Evolutionary conservation across 495 filamentous ascomycete species (phyloP).

Genomic region (Annulohypoxylon nitens): DNA sequence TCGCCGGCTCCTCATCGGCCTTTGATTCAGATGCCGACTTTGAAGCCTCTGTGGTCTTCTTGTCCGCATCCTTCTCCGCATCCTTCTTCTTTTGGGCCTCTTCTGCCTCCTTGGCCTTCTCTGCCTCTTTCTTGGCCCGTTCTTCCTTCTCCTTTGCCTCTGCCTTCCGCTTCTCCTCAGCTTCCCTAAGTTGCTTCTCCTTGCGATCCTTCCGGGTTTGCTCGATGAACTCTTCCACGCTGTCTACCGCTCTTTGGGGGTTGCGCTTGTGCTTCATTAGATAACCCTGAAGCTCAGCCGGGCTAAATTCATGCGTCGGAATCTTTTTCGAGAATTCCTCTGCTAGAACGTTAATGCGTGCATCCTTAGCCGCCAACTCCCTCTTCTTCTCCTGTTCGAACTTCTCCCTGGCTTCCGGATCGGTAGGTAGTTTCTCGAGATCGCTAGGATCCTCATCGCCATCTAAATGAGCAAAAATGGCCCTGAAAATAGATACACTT

Average conservation of each 20-base stretch:
- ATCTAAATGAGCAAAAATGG: conserved; percentile 62
- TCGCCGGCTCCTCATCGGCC: conserved; percentile 6
- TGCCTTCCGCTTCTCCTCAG: conserved; percentile 58
- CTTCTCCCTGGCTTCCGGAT: conserved; percentile 55
- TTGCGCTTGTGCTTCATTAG: conserved; percentile 75
- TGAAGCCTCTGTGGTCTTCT: neutral
- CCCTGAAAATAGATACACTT: conserved; percentile 62
- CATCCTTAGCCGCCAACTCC: conserved; percentile 55
- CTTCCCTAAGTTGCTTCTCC: conserved; percentile 65
- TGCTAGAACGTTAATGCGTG: conserved; percentile 55
- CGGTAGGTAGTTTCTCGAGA: conserved; percentile 17
- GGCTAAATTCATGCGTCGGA: conserved; percentile 74
- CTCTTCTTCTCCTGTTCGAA: conserved; percentile 50
- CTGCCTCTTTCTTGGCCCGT: conserved; percentile 49
- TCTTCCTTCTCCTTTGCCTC: conserved; percentile 54
- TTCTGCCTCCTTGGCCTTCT: conserved; percentile 49
- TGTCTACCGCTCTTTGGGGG: conserved; percentile 70
- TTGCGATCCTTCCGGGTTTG: conserved; percentile 68
- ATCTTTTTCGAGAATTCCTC: conserved; percentile 71
- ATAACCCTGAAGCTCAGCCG: conserved; percentile 84
- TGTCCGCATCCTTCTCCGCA: conserved; percentile 47
- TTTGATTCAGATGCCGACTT: conserved; percentile 16
- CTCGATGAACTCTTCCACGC: conserved; percentile 70
- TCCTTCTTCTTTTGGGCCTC: conserved; percentile 41
- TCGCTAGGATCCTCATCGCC: conserved; percentile 53